Base-by-base conservation (phyloP, 495 filamentous ascomycete genomes). In the Sphaerosporella brunnea region DNA sequence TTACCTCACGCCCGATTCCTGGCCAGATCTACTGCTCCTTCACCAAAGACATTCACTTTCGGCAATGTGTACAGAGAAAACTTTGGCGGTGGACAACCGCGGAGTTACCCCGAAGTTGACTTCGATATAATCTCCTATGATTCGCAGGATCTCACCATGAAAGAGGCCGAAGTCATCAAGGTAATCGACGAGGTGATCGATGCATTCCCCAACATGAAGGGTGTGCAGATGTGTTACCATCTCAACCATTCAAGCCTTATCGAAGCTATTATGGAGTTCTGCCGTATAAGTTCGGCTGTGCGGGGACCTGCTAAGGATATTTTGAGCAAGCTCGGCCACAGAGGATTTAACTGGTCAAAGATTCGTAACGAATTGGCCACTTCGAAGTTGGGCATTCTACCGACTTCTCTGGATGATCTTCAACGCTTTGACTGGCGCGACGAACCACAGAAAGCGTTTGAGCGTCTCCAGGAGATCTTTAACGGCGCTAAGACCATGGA, bases 141-240 rank as follows among this genome's bases (percentile, higher is more conserved):
- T 51, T 77, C 77, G 1, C 61, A 82, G 20, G 84, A 96, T 58
- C 67, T 92, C n/a, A 76, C 86, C 0, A 61, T 94, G 43, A 87
- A 90, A 56, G 90, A 97, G 63, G 90, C 90, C 0, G 90, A 97
- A 60, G 80, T 84, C 2, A 77, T 97, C 47, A 96, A 95, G 60
- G 85, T 95, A 4, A 59, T 95, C 36, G 88, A 96, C 59, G 90
- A 97, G 56, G 79, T 95, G 36, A 72, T 92, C 19, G 72, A 80
- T 32, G 74, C 78, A 4, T 88, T 95, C 53, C 87, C 86, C 4
- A 77, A 75, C 35, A 67, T 86, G 24, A 68, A 73, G 2, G 70
- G 75, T 8, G 69, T 68, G 19, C 74, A 73, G 19, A 85, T 94
- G 72, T 93, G 86, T 61, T 95, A 93, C 61, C 77, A 95, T 54